Evolutionary conservation across 2,329 filamentous ascomycete genomes (phyloP).

Genomic region (Xylariales sp.): DNA sequence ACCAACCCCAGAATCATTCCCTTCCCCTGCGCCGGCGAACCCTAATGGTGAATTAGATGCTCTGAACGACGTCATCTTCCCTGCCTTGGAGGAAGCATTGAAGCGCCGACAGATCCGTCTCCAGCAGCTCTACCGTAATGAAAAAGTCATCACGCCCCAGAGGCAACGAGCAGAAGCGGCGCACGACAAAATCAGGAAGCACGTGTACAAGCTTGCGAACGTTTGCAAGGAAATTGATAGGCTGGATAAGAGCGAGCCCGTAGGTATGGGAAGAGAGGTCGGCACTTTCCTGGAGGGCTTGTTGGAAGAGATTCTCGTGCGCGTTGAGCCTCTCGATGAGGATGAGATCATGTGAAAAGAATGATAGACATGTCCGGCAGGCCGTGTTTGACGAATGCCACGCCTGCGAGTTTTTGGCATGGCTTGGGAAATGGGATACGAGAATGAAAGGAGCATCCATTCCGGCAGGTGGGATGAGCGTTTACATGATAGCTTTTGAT

Average conservation of each 20-base stretch:
- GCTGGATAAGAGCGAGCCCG: conserved; percentile 78
- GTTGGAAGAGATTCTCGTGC: conserved; percentile 86
- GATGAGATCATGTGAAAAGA: conserved; percentile 46
- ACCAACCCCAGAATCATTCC: conserved; percentile 45
- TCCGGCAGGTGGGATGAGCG: no score
- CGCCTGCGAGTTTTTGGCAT: no score
- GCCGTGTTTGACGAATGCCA: no score
- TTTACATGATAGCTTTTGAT: no score
- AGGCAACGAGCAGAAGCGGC: conserved; percentile 66
- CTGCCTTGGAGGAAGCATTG: conserved; percentile 85
- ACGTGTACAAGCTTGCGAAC: conserved; percentile 78
- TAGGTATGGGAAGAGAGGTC: conserved; percentile 91
- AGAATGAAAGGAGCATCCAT: no score
- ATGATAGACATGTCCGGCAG: no score
- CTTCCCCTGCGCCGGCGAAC: conserved; percentile 51
- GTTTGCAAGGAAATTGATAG: conserved; percentile 88
- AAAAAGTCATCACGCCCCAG: conserved; percentile 50
- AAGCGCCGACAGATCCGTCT: conserved; percentile 68
- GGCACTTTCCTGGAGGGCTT: conserved; percentile 86
- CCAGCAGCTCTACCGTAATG: conserved; percentile 44
- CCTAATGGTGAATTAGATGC: conserved; percentile 73
- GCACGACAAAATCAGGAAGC: conserved; percentile 76
- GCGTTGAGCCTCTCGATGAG: conserved; percentile 84
- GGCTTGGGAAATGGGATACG: no score
- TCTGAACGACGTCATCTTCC: conserved; percentile 85